Evolutionary conservation across 169 alveolate species (phyloP).

Genomic region (Amoebophrya sp.): DNA sequence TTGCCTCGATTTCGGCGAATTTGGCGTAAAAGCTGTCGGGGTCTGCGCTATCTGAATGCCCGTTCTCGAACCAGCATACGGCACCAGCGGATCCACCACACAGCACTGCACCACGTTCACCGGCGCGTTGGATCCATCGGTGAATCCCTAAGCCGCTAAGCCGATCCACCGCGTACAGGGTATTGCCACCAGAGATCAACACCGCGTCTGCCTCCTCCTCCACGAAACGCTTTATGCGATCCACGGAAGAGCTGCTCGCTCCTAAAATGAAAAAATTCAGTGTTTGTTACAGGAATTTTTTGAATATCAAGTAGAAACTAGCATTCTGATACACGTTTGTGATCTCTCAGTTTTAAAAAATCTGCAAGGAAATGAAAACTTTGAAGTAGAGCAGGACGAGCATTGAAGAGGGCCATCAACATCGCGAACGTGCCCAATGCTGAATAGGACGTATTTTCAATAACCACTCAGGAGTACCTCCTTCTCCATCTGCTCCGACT

Average conservation of each 20-base stretch:
- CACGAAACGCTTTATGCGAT: neutral
- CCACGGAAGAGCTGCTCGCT: neutral
- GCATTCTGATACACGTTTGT: neutral
- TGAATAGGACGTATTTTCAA: too few relatives aligned
- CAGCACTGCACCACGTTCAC: neutral
- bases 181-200: neutral
- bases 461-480: too few relatives aligned
- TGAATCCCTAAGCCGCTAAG: neutral
- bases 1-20: neutral
- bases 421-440: too few relatives aligned
- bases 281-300: neutral
- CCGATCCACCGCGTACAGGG: constrained; percentile 2
- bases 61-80: neutral
- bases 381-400: neutral
- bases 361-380: neutral
- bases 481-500: too few relatives aligned
- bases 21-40: neutral
- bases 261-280: neutral
- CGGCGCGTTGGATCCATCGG: neutral
- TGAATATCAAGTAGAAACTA: neutral
- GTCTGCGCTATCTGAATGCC: neutral
- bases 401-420: too few relatives aligned
- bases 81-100: neutral
- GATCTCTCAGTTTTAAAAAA: neutral
- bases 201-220: neutral